Conservation (phyloP, 495 filamentous ascomycete species). For the Ascobolus immersus region DNA sequence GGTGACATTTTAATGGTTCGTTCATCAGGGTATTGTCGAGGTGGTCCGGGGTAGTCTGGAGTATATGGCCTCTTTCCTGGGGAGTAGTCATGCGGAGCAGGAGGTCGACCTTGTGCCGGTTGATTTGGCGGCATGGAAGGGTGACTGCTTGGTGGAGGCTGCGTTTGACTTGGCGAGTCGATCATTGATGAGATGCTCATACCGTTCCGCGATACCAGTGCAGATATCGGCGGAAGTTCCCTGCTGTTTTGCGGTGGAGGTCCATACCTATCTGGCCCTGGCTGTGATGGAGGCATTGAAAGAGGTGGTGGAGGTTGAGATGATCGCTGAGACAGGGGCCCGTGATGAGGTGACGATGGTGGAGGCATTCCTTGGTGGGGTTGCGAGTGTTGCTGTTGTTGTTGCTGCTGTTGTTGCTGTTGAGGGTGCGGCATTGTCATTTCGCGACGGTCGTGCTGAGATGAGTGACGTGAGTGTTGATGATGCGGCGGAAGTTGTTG, state of each 20-base stretch:
- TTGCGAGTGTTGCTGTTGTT: conserved; percentile 18
- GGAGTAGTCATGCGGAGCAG: conserved; percentile 30
- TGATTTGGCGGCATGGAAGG: conserved; percentile 27
- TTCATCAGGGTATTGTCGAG: too few relatives aligned
- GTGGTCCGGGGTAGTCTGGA: conserved; percentile 34
- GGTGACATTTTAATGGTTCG: too few relatives aligned
- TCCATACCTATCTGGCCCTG: conserved; percentile 20
- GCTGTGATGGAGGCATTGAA: conserved; percentile 22
- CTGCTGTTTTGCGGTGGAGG: conserved; percentile 12
- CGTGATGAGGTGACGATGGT: conserved; percentile 23
- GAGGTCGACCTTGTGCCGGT: conserved; percentile 20
- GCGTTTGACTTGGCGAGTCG: conserved; percentile 32
- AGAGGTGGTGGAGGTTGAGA: too few relatives aligned
- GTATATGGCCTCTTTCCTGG: conserved; percentile 45
- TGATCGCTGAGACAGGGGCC: background rate
- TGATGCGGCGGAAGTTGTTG: conserved; percentile 4
- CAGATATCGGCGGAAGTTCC: too few relatives aligned
- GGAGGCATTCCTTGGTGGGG: conserved; percentile 19
- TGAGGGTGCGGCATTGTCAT: conserved; percentile 13
- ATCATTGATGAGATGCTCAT: conserved; percentile 97
- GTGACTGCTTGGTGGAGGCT: conserved; percentile 26
- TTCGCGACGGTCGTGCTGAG: conserved; percentile 1
- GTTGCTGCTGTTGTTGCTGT: conserved; percentile 7
- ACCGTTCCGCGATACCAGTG: too few relatives aligned
- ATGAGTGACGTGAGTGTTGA: conserved; percentile 1